These are phyloP conservation scores for sorghum (Sorghum bicolor) DNA, from an alignment of 176 grass and related monocot species.

Conservation along the genomic window Sorghum_bicolor_NCBIv3 NC_012871.2:61014001-61014500, in stretches of 20 bases:
- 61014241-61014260: conserved; percentile 70
- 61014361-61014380: not conserved
- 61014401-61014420: conserved; percentile 56
- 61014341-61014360: not conserved
- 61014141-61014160: too few species aligned
- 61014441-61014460: conserved; percentile 63
- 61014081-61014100: too few species aligned
- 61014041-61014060: too few species aligned
- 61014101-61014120: too few species aligned
- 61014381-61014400: conserved; percentile 74
- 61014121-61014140: too few species aligned
- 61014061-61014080: too few species aligned
- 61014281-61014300: conserved; percentile 68
- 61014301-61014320: too few species aligned
- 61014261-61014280: conserved; percentile 31
- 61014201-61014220: conserved; percentile 71
- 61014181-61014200: conserved; percentile 27
- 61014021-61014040: too few species aligned
- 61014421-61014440: conserved; percentile 51
- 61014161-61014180: too few species aligned
- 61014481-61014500: not conserved
- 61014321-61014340: too few species aligned
- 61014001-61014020: too few species aligned
- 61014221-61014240: conserved; percentile 72
- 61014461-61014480: conserved; percentile 74